phyloP scores from a whole-genome alignment of 768 basidiomycete genomes.

The Termitomyces bulborhizus region DNA sequence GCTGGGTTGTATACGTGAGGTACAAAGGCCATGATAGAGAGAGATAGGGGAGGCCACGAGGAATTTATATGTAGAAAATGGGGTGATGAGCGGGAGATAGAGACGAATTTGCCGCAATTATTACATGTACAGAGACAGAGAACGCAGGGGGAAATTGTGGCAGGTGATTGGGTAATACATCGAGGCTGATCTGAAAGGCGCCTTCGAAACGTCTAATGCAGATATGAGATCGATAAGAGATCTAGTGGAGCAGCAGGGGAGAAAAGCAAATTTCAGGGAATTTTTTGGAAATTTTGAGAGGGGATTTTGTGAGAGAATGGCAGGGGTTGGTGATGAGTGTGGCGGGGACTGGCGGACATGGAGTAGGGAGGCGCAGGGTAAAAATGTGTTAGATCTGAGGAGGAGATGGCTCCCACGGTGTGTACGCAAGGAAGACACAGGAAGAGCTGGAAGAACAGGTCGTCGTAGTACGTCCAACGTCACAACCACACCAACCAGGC shows the following conservation, averaged over 20 bases:
- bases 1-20: not conserved
- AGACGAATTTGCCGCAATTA: constrained; percentile 6
- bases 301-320: not conserved
- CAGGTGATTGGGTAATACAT: constrained; percentile 12
- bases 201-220: constrained; percentile 5
- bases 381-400: not conserved
- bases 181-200: constrained; percentile 3
- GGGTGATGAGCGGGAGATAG: not conserved
- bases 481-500: not conserved
- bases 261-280: too few relatives aligned
- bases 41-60: not conserved
- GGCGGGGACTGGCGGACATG: not conserved
- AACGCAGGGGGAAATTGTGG: constrained; percentile 10
- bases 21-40: not conserved
- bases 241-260: not conserved
- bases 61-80: constrained; percentile 3
- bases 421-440: constrained; percentile 16
- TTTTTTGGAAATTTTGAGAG: not conserved
- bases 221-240: constrained; percentile 20
- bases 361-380: constrained; percentile 6
- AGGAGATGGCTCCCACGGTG: constrained; percentile 26
- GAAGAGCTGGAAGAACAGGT: constrained; percentile 14
- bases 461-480: constrained; percentile 1
- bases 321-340: not conserved
- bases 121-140: constrained; percentile 16